Evolutionary conservation across 2,329 filamentous ascomycete species (phyloP), one percentile per base, ranked within the genome.

Genomic region (Dothistroma pini): DNA sequence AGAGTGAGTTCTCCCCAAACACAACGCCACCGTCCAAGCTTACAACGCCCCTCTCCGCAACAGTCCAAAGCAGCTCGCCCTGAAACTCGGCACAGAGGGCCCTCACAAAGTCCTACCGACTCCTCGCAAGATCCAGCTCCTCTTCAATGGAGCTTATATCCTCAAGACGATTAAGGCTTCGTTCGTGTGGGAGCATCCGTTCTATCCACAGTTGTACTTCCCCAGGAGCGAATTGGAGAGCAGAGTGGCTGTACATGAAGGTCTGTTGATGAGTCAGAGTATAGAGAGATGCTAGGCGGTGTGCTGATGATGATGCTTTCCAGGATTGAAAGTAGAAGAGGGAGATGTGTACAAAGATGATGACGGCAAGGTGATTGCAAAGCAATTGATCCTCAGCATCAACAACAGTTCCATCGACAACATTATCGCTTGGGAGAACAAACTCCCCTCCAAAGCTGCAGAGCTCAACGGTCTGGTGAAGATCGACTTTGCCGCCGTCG

Each of bases 151-250:
- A 56, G 49, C 53, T 21, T 76, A 72, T 66, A 71, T 77, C 50
- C 62, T 72, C 60, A 66, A 71, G 48, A 76, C 74, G 10, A 75
- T 71, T 11, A 53, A 61, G 22, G 72, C 75, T 14, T 35, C 65
- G 16, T 72, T 71, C 61, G 74, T 76, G 19, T 77, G 75, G 75
- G 75, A 77, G 66, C 80, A 84, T 61, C 74, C 77, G 1, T 77
- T 71, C 58, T 84, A 81, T 66, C 67, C 69, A 1, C 68, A 82
- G 29, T 78, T 71, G 63, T 75, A 74, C 66, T 54, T 75, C 9
- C 71, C 72, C 2, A 31, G 38, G 25, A 47, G 47, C 4, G 66
- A 69, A 9, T 58, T 71, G 29, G 29, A 54, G 7, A 35, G 49
- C 35, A 48, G 59, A 51, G 56, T 19, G 57, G 63, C n/a, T 48